Conservation (phyloP, 768 basidiomycete genomes). For the Antrodiella citrinella region DNA sequence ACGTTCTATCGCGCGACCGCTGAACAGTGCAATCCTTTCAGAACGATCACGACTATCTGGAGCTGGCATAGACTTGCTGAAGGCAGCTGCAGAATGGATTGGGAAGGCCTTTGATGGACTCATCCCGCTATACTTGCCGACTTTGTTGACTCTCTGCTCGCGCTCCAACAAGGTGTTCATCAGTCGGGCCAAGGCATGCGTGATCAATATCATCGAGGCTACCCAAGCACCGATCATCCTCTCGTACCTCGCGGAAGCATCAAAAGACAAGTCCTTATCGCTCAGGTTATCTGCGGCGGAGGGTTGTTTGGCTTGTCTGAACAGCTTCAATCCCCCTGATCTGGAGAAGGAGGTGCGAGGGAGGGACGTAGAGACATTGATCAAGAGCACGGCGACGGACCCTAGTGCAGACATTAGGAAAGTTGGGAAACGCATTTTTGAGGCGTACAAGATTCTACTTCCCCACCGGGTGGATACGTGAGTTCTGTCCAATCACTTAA, state of each 20-base stretch:
- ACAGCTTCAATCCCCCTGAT: conserved; percentile 73
- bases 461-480: conserved; percentile 64
- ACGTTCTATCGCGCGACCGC: conserved; percentile 42
- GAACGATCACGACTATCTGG: conserved; percentile 70
- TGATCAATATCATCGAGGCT: conserved; percentile 52
- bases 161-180: conserved; percentile 76
- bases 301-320: conserved; percentile 55
- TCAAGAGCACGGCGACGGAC: conserved; percentile 60
- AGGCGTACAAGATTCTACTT: conserved; percentile 63
- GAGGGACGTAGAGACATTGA: conserved; percentile 60
- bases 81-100: conserved; percentile 42
- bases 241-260: conserved; percentile 46
- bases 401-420: conserved; percentile 71
- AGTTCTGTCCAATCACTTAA: conserved; percentile 10
- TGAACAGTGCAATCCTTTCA: conserved; percentile 56
- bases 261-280: conserved; percentile 62
- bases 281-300: conserved; percentile 62
- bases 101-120: conserved; percentile 60
- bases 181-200: conserved; percentile 53
- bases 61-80: conserved; percentile 56
- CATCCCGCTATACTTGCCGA: conserved; percentile 57
- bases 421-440: conserved; percentile 61
- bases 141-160: conserved; percentile 57
- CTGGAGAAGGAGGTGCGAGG: conserved; percentile 61
- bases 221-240: conserved; percentile 63